Base-by-base conservation (phyloP, 495 filamentous ascomycete genomes). In the Lophiostoma macrostomum region DNA sequence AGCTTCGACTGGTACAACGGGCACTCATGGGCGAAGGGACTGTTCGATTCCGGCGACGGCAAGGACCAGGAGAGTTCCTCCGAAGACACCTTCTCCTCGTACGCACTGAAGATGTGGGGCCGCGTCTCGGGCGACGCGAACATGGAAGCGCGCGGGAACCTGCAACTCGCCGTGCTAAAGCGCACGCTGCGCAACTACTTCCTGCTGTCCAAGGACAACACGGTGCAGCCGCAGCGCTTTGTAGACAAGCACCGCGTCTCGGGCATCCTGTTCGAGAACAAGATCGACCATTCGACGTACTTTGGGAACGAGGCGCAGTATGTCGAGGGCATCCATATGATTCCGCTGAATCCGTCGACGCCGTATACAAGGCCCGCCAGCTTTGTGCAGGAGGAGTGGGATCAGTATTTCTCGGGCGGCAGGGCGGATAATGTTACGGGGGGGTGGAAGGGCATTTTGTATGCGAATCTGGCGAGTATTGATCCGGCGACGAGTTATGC, bases 261-360 rank as follows among this genome's bases (percentile, higher is more conserved):
- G 5, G 94, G 93, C 12, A 96, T 98, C 35, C 67, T 97, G 5
- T 98, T 96, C 65, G 93, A 98, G 69, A 97, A 96, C 69, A 98
- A 98, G 69, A 78, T 91, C 36, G 88, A 97, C 66, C 93, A 96
- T 68, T 87, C 85, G 7, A 98, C 93, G 1, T 97, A 93, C 71
- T 98, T 98, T 63, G 90, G 91, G 8, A 64, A 66, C 44, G 84
- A 88, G 50, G 72, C 80, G 2, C 88, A 95, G 71, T 95, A 83
- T 64, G 82, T 97, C 53, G 85, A 98, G 70, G 93, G 81, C 25
- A 97, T 98, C 51, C 93, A 98, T 73, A 98, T 98, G 93, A 71
- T 98, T 30, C 93, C 94, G 0, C 75, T 96, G 39, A 77, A 87
- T 28, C 88, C 93, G 1, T 76, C 75, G 48, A 83, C 82, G 0